Conservation (phyloP, 768 basidiomycete genomes). For the Daedalea quercina region DNA sequence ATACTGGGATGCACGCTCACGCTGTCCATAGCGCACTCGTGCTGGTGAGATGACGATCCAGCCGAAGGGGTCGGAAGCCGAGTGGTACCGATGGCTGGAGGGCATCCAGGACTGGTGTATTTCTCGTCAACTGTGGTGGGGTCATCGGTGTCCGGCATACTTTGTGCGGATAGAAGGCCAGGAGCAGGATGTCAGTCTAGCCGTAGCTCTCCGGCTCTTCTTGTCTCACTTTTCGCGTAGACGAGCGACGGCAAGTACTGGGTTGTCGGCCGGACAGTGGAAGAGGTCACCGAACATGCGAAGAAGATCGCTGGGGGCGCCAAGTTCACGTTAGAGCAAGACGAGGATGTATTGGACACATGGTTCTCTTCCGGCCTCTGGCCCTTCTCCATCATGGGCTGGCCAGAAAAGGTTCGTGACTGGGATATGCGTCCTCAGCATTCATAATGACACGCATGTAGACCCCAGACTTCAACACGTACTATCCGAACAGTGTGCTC, state of each 20-base stretch:
- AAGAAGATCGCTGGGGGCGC: conserved; percentile 56
- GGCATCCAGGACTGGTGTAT: conserved; percentile 98
- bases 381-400: conserved; percentile 97
- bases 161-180: conserved; percentile 80
- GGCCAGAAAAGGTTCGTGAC: conserved; percentile 77
- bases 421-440: not conserved
- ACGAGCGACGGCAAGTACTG: conserved; percentile 69
- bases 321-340: conserved; percentile 78
- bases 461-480: conserved; percentile 72
- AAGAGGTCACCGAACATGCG: conserved; percentile 75
- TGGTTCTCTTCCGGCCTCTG: conserved; percentile 98
- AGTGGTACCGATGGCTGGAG: conserved; percentile 96
- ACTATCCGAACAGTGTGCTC: conserved; percentile 86
- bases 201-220: not conserved
- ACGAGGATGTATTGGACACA: conserved; percentile 96
- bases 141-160: conserved; percentile 93
- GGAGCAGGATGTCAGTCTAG: conserved; percentile 49
- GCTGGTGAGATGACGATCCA: conserved; percentile 81
- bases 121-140: conserved; percentile 99
- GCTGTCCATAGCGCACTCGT: conserved; percentile 59
- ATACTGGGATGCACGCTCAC: conserved; percentile 1
- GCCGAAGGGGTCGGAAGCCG: conserved; percentile 82
- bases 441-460: conserved; percentile 20
- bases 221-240: conserved; percentile 26
- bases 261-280: conserved; percentile 80